Conservation (phyloP, 2,329 filamentous ascomycete genomes). For the Sporothrix inflata region DNA sequence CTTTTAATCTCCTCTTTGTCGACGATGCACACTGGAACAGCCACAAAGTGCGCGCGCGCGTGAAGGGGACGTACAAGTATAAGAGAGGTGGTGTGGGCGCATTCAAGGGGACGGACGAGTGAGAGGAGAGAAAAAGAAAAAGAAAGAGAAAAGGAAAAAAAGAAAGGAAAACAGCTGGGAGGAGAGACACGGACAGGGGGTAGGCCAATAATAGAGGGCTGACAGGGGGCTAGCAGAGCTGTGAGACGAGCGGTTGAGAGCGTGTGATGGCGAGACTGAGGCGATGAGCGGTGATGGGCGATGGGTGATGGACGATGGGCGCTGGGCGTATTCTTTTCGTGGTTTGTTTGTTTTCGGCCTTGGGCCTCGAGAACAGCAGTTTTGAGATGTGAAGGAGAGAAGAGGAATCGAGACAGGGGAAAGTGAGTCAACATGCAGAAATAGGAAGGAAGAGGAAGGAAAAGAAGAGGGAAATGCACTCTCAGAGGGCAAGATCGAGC, state of each 20-base stretch:
- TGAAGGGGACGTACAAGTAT: background rate
- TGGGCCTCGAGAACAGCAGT: slow-evolving; percentile 14
- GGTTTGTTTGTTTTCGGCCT: background rate
- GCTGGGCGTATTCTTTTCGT: background rate
- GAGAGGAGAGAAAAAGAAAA: background rate
- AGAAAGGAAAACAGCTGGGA: background rate
- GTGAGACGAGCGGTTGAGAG: background rate
- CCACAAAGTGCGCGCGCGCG: background rate
- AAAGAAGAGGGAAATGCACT: background rate
- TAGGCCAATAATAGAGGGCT: slow-evolving; percentile 25
- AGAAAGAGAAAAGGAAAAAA: background rate
- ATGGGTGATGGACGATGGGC: background rate
- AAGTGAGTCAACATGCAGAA: background rate
- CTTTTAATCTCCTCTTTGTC: slow-evolving; percentile 22
- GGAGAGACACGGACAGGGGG: background rate
- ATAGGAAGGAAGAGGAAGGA: background rate
- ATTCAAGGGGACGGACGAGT: background rate
- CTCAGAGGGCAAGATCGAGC: background rate
- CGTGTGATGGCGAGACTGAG: slow-evolving; percentile 5
- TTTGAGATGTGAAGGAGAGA: background rate
- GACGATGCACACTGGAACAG: slow-evolving; percentile 7
- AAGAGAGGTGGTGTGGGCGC: background rate
- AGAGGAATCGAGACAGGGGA: background rate
- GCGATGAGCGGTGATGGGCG: background rate
- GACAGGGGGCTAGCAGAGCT: slow-evolving; percentile 20